Base-by-base conservation (phyloP, 768 basidiomycete species). In the Lactifluus echinatus region DNA sequence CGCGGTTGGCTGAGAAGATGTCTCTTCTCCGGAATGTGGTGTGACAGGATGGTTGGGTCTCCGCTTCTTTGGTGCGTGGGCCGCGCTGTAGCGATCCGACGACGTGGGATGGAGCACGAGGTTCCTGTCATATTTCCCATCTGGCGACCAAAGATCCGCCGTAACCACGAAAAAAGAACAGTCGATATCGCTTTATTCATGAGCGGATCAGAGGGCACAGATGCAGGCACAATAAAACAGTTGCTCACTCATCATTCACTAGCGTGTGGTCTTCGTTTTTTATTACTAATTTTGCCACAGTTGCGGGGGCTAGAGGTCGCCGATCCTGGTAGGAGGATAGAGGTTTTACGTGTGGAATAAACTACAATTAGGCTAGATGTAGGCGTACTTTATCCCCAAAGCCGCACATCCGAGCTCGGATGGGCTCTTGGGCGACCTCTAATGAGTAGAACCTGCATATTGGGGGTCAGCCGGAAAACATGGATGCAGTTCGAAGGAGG, bases 351-450 rank as follows among this genome's bases (percentile, higher is more conserved):
- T 19, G 36, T 31, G 37, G 34, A 23, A 24, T 34, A 49, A 42
- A 29, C 44, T 36, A 53, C 45, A 50, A 46, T 49, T 62, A 54
- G 36, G 55, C 47, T 59, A 24, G 46, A 47, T 28, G 44, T 34
- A 28, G 19, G 66, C 76, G 58, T 64, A 92, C 93, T 77, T 94
- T 95, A 76, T 96, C 92, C 44, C 93, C 93, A 70, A 95, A 94
- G 11, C 94, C 94, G 69, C 93, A 95, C 85, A 94, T 94, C 62
- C 93, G 82, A 48, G 93, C 94, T 42, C 93, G 82, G 46, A 89
- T 71, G 39, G 94, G 93, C 64, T 94, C 82, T 68, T 96, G 94
- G 3, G 89, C 79, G 65, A 94, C 81, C 63, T 90, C 85, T 40
- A 95, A 78, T 14, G 84, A 82, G 70, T 94, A 94, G 68, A 87